These are phyloP conservation scores for Heracleum sosnowskyi DNA, from an alignment of 129 eudicot species.

Conservation along the genomic window DNA sequence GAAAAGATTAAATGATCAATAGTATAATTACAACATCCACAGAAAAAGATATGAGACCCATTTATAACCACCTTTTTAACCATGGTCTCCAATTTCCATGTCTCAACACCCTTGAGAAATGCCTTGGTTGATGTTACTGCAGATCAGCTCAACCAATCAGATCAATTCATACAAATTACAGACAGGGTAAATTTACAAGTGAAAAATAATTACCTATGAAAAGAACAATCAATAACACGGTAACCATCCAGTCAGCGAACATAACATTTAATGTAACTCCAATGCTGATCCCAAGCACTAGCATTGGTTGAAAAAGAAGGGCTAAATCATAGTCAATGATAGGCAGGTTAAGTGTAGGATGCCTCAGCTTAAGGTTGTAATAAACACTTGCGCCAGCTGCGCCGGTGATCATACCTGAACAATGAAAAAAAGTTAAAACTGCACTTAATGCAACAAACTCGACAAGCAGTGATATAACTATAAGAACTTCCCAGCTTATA, in stretches of 20 bases:
- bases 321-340: conserved; percentile 24
- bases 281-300: conserved; percentile 26
- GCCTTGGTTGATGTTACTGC: conserved; percentile 26
- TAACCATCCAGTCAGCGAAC: conserved; percentile 30
- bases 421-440: neutral
- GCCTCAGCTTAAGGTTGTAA: conserved; percentile 25
- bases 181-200: neutral
- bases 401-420: conserved; percentile 25
- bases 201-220: conserved; percentile 16
- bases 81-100: conserved; percentile 27
- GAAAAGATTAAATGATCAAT: neutral
- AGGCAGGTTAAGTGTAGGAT: conserved; percentile 24
- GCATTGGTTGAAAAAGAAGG: conserved; percentile 25
- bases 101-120: conserved; percentile 25
- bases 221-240: conserved; percentile 19
- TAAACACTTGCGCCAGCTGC: conserved; percentile 21
- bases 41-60: neutral
- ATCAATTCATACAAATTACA: neutral
- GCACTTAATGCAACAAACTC: neutral
- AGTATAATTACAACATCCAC: neutral
- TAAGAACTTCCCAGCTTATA: neutral
- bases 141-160: neutral
- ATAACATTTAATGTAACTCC: conserved; percentile 26
- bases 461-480: neutral
- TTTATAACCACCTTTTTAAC: conserved; percentile 13